A percentile compares a stretch with the other conserved stretches of the same genome.
Evolutionary conservation across 768 basidiomycete species (phyloP).

Genomic region (Suillus americanus): DNA sequence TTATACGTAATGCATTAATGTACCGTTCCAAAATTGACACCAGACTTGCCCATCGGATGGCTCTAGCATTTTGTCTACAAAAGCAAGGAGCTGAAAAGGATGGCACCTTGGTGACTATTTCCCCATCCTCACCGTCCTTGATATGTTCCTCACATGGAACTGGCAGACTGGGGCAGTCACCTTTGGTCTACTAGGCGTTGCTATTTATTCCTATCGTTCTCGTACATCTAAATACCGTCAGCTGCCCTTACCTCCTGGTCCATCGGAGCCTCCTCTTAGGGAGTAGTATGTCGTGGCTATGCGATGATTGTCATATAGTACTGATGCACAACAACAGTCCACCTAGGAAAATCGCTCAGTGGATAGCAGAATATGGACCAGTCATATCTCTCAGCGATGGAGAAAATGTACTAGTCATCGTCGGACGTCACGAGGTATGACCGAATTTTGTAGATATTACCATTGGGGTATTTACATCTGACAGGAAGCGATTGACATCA

Average conservation of each 20-base stretch:
- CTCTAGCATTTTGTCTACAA: not conserved
- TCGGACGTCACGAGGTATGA: slow-evolving; percentile 10
- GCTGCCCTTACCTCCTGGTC: slow-evolving; percentile 5
- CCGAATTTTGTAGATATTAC: slow-evolving; percentile 14
- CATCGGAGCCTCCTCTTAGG: slow-evolving; percentile 5
- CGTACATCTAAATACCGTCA: not conserved
- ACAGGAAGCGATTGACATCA: slow-evolving; percentile 48
- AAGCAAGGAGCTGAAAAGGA: not conserved
- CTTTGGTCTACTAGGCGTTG: not conserved
- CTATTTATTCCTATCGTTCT: not conserved
- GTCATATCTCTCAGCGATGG: slow-evolving; percentile 9
- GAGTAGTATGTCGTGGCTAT: slow-evolving; percentile 1
- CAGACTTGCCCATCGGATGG: not conserved
- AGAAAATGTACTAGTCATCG: slow-evolving; percentile 5
- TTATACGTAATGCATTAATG: not conserved
- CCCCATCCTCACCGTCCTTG: not conserved
- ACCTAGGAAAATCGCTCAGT: slow-evolving; percentile 5
- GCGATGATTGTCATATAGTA: too few species aligned
- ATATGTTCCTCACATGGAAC: not conserved
- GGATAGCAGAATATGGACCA: slow-evolving; percentile 12
- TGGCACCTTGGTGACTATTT: too few species aligned
- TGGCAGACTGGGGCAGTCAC: not conserved
- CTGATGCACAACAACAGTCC: not conserved
- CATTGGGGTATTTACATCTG: slow-evolving; percentile 6
- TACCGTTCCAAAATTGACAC: not conserved